Evolutionary conservation across 176 grass and related monocot species (phyloP), one percentile per base, ranked within the genome.

Genomic region (Carex kokanica): DNA sequence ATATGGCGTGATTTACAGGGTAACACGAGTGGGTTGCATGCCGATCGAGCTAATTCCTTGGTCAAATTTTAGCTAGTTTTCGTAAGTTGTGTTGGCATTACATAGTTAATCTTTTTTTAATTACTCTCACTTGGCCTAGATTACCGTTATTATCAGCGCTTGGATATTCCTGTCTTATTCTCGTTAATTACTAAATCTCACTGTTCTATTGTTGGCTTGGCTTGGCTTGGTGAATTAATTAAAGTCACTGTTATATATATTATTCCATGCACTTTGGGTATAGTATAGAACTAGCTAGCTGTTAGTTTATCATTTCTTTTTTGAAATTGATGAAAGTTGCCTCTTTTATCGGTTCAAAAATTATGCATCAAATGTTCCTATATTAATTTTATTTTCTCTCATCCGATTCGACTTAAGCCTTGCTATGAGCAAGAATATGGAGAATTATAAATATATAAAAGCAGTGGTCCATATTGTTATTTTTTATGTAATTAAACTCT

Each of bases 11-110:
- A 74, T 41, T 74, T 85, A 85, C 36, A 71, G 51, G 45, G 74
- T 51, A 54, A 72, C 90, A 88, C 87, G 90, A 87, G 75, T 83
- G 85, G 81, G 82, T 67, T 84, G 0, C 31, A 68, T 64, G 82
- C 81, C n/a, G n/a, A n/a, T n/a, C 81, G 75, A 87, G 85, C 36
- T 80, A 85, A 34, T 78, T 59, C 61, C 34, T 85, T 43, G 0
- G 66, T 63, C 66, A 20, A 74, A 13, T 8, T 38, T 9, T 32
- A 49, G 81, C 86, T 86, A 85, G 59, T 16, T 70, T 62, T 94
- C 88, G 81, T 63, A 66, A 67, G 27, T 87, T 85, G 72, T 32
- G 31, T 36, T 3, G 3, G 51, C 20, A 56, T 77, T 77, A 77
- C 73, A 29, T 77, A 17, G 24, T 32, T 77, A 31, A 25, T 61